phyloP scores from a whole-genome alignment of 345 rosid genomes.

The Gossypium stocksii region DNA sequence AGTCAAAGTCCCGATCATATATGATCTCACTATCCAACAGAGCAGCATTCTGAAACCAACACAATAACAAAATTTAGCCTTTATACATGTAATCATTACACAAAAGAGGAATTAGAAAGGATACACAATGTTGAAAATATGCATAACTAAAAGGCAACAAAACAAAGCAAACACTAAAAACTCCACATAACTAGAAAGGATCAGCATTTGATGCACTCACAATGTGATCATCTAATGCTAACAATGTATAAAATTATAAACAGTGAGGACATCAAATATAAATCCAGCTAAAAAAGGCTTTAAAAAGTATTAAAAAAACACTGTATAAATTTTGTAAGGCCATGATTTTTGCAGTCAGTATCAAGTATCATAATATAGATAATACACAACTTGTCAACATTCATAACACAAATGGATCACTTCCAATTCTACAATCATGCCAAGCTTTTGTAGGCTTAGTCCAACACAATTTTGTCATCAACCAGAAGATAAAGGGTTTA shows the following conservation, averaged over 20 bases:
- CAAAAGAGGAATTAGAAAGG: not conserved
- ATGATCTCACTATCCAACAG: conserved; percentile 85
- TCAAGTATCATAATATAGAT: not conserved
- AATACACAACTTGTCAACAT: no score
- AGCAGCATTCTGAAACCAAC: conserved; percentile 57
- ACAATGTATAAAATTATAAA: no score
- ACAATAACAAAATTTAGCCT: not conserved
- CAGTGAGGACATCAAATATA: no score
- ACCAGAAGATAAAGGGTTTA: not conserved
- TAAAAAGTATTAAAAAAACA: no score
- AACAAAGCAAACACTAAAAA: not conserved
- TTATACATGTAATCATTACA: not conserved
- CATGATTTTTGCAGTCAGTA: not conserved
- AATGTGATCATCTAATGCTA: no score
- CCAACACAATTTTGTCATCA: not conserved
- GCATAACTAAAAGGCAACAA: not conserved
- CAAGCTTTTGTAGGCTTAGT: not conserved
- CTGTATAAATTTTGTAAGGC: not conserved
- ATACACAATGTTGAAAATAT: not conserved
- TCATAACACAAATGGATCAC: not conserved
- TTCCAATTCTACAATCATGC: not conserved
- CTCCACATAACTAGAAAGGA: no score
- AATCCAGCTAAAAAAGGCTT: no score
- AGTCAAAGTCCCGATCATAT: conserved; percentile 86
- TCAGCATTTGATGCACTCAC: no score